Evolutionary conservation across 257 asterid genomes (phyloP).

Genomic region (Petunia axillaris): DNA sequence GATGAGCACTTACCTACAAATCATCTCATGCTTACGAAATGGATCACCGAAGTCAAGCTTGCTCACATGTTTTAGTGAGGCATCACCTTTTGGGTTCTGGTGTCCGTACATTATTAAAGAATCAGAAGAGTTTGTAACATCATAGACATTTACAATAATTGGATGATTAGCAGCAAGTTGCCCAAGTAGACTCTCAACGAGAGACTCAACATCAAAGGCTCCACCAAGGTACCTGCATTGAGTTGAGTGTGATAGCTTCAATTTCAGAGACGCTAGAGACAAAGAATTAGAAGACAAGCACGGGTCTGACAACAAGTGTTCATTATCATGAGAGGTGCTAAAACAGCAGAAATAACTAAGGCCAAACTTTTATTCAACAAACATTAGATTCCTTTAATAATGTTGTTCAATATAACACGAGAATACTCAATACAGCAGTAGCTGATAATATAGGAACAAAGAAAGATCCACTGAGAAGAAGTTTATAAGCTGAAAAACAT

Average conservation of each 20-base stretch:
- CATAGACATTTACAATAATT: conserved; percentile 80
- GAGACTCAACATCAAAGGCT: conserved; percentile 90
- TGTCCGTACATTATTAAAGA: conserved; percentile 76
- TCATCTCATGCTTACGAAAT: conserved; percentile 85
- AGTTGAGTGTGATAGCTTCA: conserved; percentile 16
- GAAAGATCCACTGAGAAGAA: conserved; percentile 13
- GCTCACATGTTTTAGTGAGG: conserved; percentile 72
- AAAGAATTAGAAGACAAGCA: not conserved
- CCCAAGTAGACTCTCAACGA: conserved; percentile 83
- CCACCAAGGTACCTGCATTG: conserved; percentile 84
- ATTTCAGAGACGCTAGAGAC: not conserved
- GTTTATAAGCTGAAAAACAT: not conserved
- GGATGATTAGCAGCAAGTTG: conserved; percentile 88
- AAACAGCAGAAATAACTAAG: not conserved
- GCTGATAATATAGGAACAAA: not conserved
- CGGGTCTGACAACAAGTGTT: not conserved
- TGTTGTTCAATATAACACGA: not conserved
- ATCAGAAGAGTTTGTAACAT: conserved; percentile 77
- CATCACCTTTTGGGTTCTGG: conserved; percentile 58
- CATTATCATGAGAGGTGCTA: not conserved
- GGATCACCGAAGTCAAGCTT: conserved; percentile 91
- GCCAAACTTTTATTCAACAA: not conserved
- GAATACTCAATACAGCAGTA: not conserved
- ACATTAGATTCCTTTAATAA: not conserved
- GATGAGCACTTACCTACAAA: conserved; percentile 63